Evolutionary conservation across 2,329 filamentous ascomycete species (phyloP).

Genomic region (Diaporthe sp.): DNA sequence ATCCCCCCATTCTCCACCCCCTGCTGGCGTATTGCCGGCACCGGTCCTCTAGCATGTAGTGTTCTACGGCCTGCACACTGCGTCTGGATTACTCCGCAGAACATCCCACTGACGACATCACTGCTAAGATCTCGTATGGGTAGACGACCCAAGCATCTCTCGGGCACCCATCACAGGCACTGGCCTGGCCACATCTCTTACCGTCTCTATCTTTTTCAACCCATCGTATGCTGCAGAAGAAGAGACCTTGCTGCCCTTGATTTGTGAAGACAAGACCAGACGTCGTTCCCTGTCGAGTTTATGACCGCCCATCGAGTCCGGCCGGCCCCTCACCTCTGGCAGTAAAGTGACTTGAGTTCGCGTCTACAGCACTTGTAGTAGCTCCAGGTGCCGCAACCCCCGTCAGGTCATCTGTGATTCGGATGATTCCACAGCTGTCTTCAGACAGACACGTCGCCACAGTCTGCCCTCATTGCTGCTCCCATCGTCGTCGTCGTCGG

Average conservation of each 20-base stretch:
- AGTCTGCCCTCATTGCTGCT: slow-evolving; percentile 3
- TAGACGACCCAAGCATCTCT: slow-evolving; percentile 17
- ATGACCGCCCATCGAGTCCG: background rate
- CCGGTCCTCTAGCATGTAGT: background rate
- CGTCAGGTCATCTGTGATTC: slow-evolving; percentile 27
- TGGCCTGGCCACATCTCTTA: slow-evolving; percentile 1
- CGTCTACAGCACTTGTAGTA: background rate
- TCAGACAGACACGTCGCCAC: background rate
- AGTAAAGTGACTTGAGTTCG: slow-evolving; percentile 29
- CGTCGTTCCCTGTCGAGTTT: background rate
- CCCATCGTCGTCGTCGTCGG: background rate
- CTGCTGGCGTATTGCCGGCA: slow-evolving; percentile 7
- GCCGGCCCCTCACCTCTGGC: slow-evolving; percentile 8
- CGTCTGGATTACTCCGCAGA: slow-evolving; percentile 26
- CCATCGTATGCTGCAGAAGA: slow-evolving; percentile 7
- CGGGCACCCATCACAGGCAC: slow-evolving; percentile 20
- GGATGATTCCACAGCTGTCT: slow-evolving; percentile 17
- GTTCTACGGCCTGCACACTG: background rate
- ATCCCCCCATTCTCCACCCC: slow-evolving; percentile 5
- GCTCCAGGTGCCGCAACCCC: slow-evolving; percentile 15
- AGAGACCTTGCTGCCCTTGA: background rate
- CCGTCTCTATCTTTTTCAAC: background rate
- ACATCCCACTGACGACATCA: slow-evolving; percentile 33
- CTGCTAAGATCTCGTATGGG: slow-evolving; percentile 3
- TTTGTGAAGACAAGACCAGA: slow-evolving; percentile 22